Percentiles rank a stretch among this genome's conserved stretches.
Conservation (phyloP, 768 basidiomycete species). For the Lactifluus volemus region DNA sequence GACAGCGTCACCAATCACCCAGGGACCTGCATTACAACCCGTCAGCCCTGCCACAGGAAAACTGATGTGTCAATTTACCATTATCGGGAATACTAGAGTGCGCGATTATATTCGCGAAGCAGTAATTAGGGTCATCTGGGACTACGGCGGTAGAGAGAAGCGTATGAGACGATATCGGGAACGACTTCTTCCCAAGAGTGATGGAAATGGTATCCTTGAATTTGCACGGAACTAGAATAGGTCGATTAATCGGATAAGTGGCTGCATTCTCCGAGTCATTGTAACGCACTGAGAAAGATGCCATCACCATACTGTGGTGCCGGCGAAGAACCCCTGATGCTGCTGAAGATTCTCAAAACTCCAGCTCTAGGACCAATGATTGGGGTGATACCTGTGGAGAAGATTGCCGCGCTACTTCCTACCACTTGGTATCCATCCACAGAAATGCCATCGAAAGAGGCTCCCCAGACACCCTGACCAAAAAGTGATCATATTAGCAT, state of each 20-base stretch:
- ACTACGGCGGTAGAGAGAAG: background rate
- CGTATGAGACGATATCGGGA: background rate
- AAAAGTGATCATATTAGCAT: background rate
- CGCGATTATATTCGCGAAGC: no score
- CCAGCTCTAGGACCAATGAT: constrained; percentile 14
- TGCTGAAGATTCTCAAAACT: constrained; percentile 10
- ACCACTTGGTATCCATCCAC: background rate
- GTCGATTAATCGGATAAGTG: no score
- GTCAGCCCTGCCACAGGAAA: background rate
- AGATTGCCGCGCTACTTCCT: constrained; percentile 7
- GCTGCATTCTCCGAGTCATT: no score
- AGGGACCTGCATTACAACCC: background rate
- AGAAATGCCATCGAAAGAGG: constrained; percentile 6
- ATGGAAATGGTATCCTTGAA: background rate
- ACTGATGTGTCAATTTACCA: no score
- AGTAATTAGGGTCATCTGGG: no score
- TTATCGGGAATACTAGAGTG: no score
- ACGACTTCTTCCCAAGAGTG: background rate
- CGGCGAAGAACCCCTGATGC: background rate
- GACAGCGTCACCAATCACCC: background rate
- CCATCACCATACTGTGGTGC: background rate
- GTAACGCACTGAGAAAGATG: background rate
- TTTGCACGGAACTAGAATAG: background rate
- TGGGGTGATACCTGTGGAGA: constrained; percentile 21
- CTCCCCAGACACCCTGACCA: constrained; percentile 20